phyloP scores from a whole-genome alignment of 1,139 yeast species.

The Chernovozyma sophiae-reginae region DNA sequence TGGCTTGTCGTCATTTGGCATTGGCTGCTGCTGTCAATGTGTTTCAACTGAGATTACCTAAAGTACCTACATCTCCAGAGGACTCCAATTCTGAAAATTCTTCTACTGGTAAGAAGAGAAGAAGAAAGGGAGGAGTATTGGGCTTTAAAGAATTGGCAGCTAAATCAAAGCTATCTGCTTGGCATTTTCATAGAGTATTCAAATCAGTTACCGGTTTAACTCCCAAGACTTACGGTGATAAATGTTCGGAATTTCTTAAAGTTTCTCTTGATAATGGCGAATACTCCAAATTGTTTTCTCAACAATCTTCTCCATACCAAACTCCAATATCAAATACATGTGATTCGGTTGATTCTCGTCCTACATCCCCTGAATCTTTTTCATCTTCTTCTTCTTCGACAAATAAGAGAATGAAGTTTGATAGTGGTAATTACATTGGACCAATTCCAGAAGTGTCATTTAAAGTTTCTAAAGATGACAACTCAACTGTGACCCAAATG shows the following conservation, averaged over 20 bases:
- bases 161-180: constrained; percentile 79
- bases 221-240: constrained; percentile 86
- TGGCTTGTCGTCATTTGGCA: constrained; percentile 82
- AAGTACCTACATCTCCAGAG: constrained; percentile 18
- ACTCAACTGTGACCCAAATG: not conserved
- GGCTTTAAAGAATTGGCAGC: constrained; percentile 89
- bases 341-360: constrained; percentile 2
- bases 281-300: constrained; percentile 2
- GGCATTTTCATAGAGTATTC: constrained; percentile 92
- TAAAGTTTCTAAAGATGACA: too few relatives aligned
- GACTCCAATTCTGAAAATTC: constrained; percentile 12
- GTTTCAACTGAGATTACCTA: constrained; percentile 19
- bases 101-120: constrained; percentile 38
- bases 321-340: constrained; percentile 5
- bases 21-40: constrained; percentile 69
- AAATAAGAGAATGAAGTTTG: constrained; percentile 1
- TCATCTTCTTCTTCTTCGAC: not conserved
- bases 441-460: too few relatives aligned
- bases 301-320: constrained; percentile 3
- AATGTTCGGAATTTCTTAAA: constrained; percentile 71
- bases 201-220: constrained; percentile 82
- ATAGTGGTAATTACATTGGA: not conserved
- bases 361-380: constrained; percentile 2
- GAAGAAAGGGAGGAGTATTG: constrained; percentile 80
- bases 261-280: not conserved